Evolutionary conservation across 2,329 filamentous ascomycete genomes (phyloP), one percentile per base, ranked within the genome.

Genomic region (Rhynchosporium agropyri): DNA sequence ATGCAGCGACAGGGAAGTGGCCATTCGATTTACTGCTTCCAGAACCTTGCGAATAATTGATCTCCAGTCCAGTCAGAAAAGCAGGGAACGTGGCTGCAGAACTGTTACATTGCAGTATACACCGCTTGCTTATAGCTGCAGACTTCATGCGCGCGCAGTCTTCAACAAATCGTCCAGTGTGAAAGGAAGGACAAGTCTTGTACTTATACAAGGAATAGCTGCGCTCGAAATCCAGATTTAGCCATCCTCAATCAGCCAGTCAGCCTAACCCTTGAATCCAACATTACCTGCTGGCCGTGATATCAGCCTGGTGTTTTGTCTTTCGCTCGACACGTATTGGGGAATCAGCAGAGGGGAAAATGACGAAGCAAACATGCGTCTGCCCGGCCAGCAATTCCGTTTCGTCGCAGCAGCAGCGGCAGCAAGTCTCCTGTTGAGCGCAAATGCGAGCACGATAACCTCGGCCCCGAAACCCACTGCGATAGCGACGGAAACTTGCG

Each of bases 401-500:
- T 33, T 36, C 61, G 40, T 56, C 50, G 15, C 43, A n/a, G 20
- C 13, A 15, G 46, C 43, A 57, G 63, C 67, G 65, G 62, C 67
- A 65, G 63, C 64, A 13, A 49, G 69, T 50, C 63, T 71, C 53
- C 64, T 71, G 55, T 42, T 69, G 36, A 36, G 55, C 28, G 61
- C 49, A 55, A 63, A 61, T 51, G 61, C 64, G 45, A 69, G 61
- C 42, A 63, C 67, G 31, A 70, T 69, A 65, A 71, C 69, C 13
- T 60, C 38, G 9, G 38, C 46, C 8, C 57, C 46, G 13, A 60
- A 49, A 13, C 15, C 40, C 9, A 42, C 57, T 1, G 33, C 46
- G 12, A 42, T 43, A 26, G 45, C 67, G 8, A 40, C 65, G 28
- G 67, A 64, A 15, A 74, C 71, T 2, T 75, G 73, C 68, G 72